Percentiles rank a stretch among this genome's conserved stretches.
Conservation (phyloP, 2,329 filamentous ascomycete species). For the Pleochaeta shiraiana region DNA sequence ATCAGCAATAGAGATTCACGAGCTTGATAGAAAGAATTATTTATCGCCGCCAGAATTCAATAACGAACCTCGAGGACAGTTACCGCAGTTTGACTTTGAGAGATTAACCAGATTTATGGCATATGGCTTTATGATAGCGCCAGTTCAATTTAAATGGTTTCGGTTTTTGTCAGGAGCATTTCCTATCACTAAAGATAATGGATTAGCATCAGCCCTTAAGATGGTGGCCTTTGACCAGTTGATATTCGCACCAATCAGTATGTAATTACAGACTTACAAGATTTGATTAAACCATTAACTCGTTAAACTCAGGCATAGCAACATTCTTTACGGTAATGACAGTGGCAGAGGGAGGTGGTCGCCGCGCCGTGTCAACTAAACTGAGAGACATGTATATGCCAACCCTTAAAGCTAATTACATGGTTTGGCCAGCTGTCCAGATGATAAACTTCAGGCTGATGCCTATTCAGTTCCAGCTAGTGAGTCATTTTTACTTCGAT, state of each 20-base stretch:
- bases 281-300: not conserved
- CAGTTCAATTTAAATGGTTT: constrained; percentile 92
- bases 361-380: constrained; percentile 58
- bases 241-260: constrained; percentile 74
- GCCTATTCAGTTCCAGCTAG: constrained; percentile 90
- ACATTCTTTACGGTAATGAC: constrained; percentile 96
- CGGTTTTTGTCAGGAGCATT: constrained; percentile 62
- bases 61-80: constrained; percentile 36
- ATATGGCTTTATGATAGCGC: constrained; percentile 92
- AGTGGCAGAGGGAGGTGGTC: constrained; percentile 74
- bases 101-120: constrained; percentile 88
- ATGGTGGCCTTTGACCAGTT: constrained; percentile 83
- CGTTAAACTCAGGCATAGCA: constrained; percentile 36
- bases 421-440: constrained; percentile 91
- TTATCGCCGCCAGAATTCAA: constrained; percentile 43
- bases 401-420: constrained; percentile 84
- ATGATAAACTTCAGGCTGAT: constrained; percentile 92
- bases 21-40: constrained; percentile 63
- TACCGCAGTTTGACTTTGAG: constrained; percentile 88
- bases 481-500: constrained; percentile 27
- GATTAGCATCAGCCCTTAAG: constrained; percentile 63
- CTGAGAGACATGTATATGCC: constrained; percentile 86
- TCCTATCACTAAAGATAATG: constrained; percentile 58
- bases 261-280: constrained; percentile 15
- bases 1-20: constrained; percentile 70